These are phyloP conservation scores for Scedosporium dehoogii DNA, from an alignment of 2,329 filamentous ascomycete species.

Conservation along the genomic window DNA sequence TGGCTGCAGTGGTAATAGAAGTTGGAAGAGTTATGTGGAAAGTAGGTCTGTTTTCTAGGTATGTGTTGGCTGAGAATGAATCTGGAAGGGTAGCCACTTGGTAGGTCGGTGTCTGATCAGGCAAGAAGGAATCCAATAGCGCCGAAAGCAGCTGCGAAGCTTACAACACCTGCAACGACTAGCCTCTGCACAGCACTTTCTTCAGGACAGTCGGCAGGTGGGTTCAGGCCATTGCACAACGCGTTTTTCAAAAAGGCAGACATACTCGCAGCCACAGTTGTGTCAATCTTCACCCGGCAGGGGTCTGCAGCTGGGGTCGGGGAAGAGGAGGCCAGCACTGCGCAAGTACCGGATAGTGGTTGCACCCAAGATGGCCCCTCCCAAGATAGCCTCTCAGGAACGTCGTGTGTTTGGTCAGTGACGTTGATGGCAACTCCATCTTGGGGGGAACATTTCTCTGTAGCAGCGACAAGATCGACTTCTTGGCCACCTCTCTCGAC, in stretches of 20 bases:
- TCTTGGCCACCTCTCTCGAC: constrained; percentile 21
- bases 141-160: no score
- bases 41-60: no score
- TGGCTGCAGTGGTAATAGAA: no score
- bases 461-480: constrained; percentile 43
- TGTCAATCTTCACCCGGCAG: constrained; percentile 12
- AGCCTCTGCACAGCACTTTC: background rate
- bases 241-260: background rate
- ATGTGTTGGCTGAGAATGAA: no score
- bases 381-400: background rate
- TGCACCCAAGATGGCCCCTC: no score
- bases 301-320: constrained; percentile 10
- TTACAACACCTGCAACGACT: no score
- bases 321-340: constrained; percentile 6
- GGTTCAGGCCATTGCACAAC: constrained; percentile 8
- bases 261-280: constrained; percentile 12
- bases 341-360: constrained; percentile 4
- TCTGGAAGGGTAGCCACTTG: no score
- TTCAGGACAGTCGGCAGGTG: constrained; percentile 10
- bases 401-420: constrained; percentile 8
- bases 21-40: no score
- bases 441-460: constrained; percentile 23
- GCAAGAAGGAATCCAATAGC: no score
- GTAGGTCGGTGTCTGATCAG: no score
- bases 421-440: constrained; percentile 9